Evolutionary conservation across 306 rosid genomes (phyloP), one percentile per base, ranked within the genome.

Genomic region (Cucurbita argyrosperma): DNA sequence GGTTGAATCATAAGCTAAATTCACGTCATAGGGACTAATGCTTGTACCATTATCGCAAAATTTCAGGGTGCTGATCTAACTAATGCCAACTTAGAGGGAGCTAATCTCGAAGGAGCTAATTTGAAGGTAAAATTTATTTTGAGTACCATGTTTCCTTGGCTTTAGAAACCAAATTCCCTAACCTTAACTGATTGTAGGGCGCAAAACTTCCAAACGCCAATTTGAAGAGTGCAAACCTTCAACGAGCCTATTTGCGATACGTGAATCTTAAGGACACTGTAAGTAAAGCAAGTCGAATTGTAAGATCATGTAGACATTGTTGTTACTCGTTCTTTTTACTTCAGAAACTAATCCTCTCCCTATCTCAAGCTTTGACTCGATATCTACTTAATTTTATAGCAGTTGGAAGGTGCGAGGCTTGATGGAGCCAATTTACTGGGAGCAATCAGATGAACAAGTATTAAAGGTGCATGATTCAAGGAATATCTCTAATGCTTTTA

Each of bases 381-480:
- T 16, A 72, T 70, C 61, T 39, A 69, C 74, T 26, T 49, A 49
- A 69, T 69, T 15, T 68, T 26, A 51, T 76, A 90, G 98, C 86
- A 82, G 71, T 79, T 90, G 88, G 98, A 93, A 82, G 98, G 97
- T 58, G 98, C 98, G 12, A 89, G 39, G 80, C 94, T 93, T 72
- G 92, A 87, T 71, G 98, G 98, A 82, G 98, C 98, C 67, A 93
- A 93, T 85, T 84, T 90, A 81, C 87, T 80, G 2, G 98, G 96
- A 76, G 89, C 89, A 68, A 93, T 85, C 75, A 89, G 97, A 52
- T 62, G 58, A 50, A 69, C 45, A 14, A 26, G 73, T 23, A 26
- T 46, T 68, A 23, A 68, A 46, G 57, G 42, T 47, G 56, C 26
- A 68, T 46, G 57, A 21, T 13, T 68, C 21, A 47, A 46, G 74